Evolutionary conservation across 495 filamentous ascomycete species (phyloP), one percentile per base, ranked within the genome.

Genomic region (Aspergillus ellipticus): DNA sequence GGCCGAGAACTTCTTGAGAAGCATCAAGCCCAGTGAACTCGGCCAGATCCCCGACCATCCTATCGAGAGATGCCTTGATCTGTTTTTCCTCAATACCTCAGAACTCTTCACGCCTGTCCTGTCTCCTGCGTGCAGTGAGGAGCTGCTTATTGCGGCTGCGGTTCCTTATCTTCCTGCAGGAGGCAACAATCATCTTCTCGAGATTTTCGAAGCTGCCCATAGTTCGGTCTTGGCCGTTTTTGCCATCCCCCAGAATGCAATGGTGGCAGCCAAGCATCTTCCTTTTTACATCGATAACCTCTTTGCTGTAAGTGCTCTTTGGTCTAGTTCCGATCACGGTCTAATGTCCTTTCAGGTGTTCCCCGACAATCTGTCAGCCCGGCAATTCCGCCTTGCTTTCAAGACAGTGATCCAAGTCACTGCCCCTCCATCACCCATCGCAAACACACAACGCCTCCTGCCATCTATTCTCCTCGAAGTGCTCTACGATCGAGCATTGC

Each of bases 321-420:
- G 13, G 20, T 2, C 10, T 6, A 24, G 8, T 47, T 11, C n/a
- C 22, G 6, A 8, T 22, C 13, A 28, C 17, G 54, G 49, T 55
- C 72, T 39, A 72, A 39, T 1, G 2, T 5, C 42, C 26, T 21
- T 17, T 7, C 37, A 81, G 66, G 81, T 89, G 8, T 98, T 97
- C 71, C 95, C 94, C 2, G 61, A 77, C 6, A 88, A 89, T 57
- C 84, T 98, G 15, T 93, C 90, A 1, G 81, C 87, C 3, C 83
- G 91, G 6, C 94, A 98, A 74, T 97, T 98, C 74, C 85, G 93
- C 35, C 80, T 97, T 15, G 94, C 93, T 20, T 92, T 96, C 80
- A 91, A 89, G 67, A 93, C 90, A 7, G 75, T 97, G 49, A 82
- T 97, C 61, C 85, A 87, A 61, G 85, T 97, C 50, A 83, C 90